Evolutionary conservation across 352 stramenopile species (phyloP), one percentile per base, ranked within the genome.

Genomic region (Pythium guiyangense): DNA sequence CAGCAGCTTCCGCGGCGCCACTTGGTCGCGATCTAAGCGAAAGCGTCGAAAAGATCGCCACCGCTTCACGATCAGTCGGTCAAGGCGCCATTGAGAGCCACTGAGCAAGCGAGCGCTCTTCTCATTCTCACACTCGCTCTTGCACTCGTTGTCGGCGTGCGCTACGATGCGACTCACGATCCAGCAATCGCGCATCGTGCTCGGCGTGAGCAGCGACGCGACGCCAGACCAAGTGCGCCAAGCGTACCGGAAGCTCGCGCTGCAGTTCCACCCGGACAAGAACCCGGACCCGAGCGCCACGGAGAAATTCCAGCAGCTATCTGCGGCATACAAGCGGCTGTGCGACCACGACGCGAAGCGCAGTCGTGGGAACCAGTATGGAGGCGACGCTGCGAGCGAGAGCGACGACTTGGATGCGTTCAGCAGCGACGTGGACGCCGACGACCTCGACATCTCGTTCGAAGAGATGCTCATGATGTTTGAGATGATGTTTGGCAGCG

Each of bases 391-490:
- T 25, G 20, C n/a, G 14, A 45, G 39, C 25, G 60, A 64, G 5
- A 50, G 59, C 26, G 67, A 74, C 8, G 60, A 64, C 25, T 56
- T 65, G 15, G 64, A 74, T 48, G 63, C 60, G 6, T 74, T 74
- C 29, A 71, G 65, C 22, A 60, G 69, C 17, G 69, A 62, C 12
- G 48, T 59, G 10, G 52, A 52, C 0, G 52, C 59, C 3, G 62
- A 73, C 31, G 67, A 75, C 34, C 55, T 79, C 26, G 63, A 76
- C 48, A 63, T 73, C 40, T 80, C 78, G 26, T 74, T 86, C 43
- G 76, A 87, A 6, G 77, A 87, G 47, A 89, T 89, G 79, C 74
- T 89, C 39, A 75, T 77, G 60, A 86, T 89, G 79, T 89, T 89
- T 35, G 65, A 89, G 54, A 83, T 89, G 74, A 60, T 89, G 61